Conservation (phyloP, 768 basidiomycete species). For the Nidularia pulvinata region DNA sequence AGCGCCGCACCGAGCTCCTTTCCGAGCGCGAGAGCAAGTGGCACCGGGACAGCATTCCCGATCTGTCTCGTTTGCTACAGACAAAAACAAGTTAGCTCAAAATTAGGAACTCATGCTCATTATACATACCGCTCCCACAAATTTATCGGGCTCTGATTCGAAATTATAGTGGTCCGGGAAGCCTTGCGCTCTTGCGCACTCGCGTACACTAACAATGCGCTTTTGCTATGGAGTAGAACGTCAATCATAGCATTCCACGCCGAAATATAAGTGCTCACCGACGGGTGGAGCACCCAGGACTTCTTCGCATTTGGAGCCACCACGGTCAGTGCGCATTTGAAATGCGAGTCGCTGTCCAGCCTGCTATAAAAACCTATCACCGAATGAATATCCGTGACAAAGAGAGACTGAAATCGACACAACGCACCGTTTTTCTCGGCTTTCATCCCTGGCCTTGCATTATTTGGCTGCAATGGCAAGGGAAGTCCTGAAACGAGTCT, state of each 20-base stretch:
- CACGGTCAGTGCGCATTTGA: constrained; percentile 65
- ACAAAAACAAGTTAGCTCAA: constrained; percentile 33
- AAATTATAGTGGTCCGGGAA: constrained; percentile 77
- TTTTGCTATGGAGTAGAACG: constrained; percentile 51
- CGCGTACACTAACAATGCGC: constrained; percentile 64
- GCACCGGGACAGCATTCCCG: constrained; percentile 79
- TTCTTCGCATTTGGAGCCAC: constrained; percentile 51
- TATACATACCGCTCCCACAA: no score
- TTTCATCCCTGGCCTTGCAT: no score
- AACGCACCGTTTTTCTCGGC: no score
- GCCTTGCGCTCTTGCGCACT: constrained; percentile 75
- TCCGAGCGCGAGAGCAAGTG: constrained; percentile 65
- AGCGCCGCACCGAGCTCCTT: constrained; percentile 43
- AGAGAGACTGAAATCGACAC: no score
- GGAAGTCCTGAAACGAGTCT: no score
- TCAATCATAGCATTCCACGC: background rate
- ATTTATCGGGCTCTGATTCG: constrained; percentile 33
- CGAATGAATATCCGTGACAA: no score
- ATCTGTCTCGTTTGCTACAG: constrained; percentile 73
- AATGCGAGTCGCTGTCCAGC: constrained; percentile 47
- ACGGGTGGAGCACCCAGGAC: constrained; percentile 40
- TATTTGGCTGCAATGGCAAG: no score
- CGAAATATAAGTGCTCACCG: constrained; percentile 15
- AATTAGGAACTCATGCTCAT: no score
- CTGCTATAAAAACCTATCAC: constrained; percentile 53